Conservation (phyloP, 1,284 basidiomycete species). For the Hymenochaete sp. region DNA sequence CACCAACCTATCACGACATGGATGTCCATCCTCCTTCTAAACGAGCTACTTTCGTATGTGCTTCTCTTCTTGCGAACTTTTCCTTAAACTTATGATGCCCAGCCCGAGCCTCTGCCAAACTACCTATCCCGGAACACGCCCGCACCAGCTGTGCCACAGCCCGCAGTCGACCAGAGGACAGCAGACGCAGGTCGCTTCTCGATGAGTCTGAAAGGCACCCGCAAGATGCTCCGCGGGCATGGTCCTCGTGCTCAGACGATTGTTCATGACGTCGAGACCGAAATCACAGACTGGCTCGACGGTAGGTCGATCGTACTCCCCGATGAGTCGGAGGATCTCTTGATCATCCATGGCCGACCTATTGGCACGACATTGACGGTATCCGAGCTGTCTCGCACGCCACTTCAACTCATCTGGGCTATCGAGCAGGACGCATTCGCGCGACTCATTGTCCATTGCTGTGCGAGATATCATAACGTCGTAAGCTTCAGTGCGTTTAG, state of each 20-base stretch:
- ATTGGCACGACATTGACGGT: conserved; percentile 48
- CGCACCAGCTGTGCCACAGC: conserved; percentile 37
- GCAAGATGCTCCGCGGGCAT: conserved; percentile 51
- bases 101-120: conserved; percentile 58
- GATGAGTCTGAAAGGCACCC: conserved; percentile 63
- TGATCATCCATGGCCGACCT: conserved; percentile 32
- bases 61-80: not conserved
- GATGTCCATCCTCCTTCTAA: conserved; percentile 35
- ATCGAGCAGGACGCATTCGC: conserved; percentile 61
- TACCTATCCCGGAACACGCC: conserved; percentile 54
- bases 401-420: conserved; percentile 61
- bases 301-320: conserved; percentile 50
- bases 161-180: conserved; percentile 39
- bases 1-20: conserved; percentile 40
- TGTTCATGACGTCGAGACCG: conserved; percentile 57
- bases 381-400: conserved; percentile 54
- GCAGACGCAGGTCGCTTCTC: conserved; percentile 69
- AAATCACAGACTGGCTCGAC: conserved; percentile 52
- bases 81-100: not conserved
- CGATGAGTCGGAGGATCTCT: conserved; percentile 28
- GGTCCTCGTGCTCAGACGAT: conserved; percentile 53
- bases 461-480: conserved; percentile 66
- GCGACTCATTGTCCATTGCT: conserved; percentile 72
- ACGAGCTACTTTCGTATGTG: conserved; percentile 44
- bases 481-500: conserved; percentile 68